phyloP scores from a whole-genome alignment of 805 yeast species.

The Tetrapisispora phaffii region DNA sequence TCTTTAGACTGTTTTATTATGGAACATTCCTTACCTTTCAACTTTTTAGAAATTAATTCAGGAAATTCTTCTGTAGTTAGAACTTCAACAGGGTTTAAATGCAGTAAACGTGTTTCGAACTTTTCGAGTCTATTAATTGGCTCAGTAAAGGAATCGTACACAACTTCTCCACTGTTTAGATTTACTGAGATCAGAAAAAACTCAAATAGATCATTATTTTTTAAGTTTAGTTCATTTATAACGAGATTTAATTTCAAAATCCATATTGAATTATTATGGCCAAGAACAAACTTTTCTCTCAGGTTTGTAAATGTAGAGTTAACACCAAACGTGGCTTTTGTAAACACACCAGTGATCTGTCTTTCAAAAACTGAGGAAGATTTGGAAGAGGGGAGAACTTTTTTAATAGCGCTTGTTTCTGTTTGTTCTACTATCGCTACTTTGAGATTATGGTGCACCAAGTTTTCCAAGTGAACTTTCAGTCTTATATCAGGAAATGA shows the following conservation, averaged over 20 bases:
- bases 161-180: conserved; percentile 70
- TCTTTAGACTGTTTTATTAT: conserved; percentile 6
- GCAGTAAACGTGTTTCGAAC: conserved; percentile 63
- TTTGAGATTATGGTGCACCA: conserved; percentile 62
- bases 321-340: conserved; percentile 64
- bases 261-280: conserved; percentile 26
- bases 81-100: conserved; percentile 71
- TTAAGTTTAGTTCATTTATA: conserved; percentile 13
- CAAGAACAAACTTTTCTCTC: conserved; percentile 26
- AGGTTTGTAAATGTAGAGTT: conserved; percentile 39
- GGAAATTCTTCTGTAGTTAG: conserved; percentile 24
- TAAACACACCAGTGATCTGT: conserved; percentile 58
- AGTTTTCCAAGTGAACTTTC: conserved; percentile 63
- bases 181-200: conserved; percentile 37
- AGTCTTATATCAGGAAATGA: conserved; percentile 74
- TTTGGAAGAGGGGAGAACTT: conserved; percentile 29
- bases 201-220: conserved; percentile 13
- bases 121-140: conserved; percentile 40
- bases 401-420: conserved; percentile 70
- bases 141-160: conserved; percentile 65
- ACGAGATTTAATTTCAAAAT: conserved; percentile 5
- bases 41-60: conserved; percentile 30
- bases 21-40: conserved; percentile 6
- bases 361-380: conserved; percentile 51
- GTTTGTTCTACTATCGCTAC: conserved; percentile 82